Base-by-base conservation (phyloP, 2,329 filamentous ascomycete genomes). In the Botryosphaeria dothidea region DNA sequence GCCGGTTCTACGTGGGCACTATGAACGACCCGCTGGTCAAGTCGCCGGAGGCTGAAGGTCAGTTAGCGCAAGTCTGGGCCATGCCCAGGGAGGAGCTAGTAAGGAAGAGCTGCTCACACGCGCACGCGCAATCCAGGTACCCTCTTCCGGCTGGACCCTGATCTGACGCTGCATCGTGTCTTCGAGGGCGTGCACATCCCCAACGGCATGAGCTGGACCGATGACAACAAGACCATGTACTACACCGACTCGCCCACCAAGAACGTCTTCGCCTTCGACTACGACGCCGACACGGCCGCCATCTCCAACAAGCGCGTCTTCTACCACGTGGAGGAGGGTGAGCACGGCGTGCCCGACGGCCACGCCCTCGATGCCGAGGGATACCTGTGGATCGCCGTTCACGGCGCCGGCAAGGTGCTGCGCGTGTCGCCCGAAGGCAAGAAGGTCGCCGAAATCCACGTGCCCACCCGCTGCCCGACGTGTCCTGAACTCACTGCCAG, bases 321-420 rank as follows among this genome's bases (percentile, higher is more conserved):
- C 79, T 94, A 93, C 80, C 81, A 84, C 65, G 87, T 93, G 73
- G 86, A 72, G 62, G 68, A 73, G 62, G 56, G 56, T n/a, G 65
- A 64, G 34, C 31, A 87, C 13, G 81, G 80, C 5, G 83, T 86
- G 67, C 92, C 92, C 0, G 93, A 97, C 77, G 93, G 93, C 2
- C 93, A 94, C 78, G 89, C 90, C 67, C 86, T 96, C 72, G 93
- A 97, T 73, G 85, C 84, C 48, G 87, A 96, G 63, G 93, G 92
- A n/a, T 90, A 90, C 79, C 84, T 97, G 72, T 97, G 94, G 93
- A 89, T 91, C 67, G 91, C 92, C 7, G 83, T 95, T n/a, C 95
- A 92, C 74, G 92, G 92, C 62, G 91, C 90, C 67, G 82, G 86
- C 66, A 86, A 87, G 66, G 91, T 97, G 25, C 80, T 96, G 69